Evolutionary conservation across 176 grass and related monocot genomes (phyloP).

Genomic region (Carex kokanica): DNA sequence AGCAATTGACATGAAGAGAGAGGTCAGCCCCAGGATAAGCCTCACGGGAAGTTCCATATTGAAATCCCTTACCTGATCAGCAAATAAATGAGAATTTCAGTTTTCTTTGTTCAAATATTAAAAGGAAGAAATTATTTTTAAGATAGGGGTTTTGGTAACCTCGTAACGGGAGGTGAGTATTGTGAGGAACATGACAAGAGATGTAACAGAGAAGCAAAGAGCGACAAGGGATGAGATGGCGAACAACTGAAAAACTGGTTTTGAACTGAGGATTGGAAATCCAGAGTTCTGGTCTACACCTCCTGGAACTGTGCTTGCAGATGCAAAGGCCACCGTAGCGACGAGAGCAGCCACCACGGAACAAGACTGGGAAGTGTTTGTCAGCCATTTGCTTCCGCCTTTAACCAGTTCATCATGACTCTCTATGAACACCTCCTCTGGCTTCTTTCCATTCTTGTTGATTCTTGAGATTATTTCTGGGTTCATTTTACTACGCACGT

Average conservation of each 20-base stretch:
- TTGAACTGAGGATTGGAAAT: neutral
- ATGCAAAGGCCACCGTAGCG: neutral
- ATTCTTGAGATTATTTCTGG: neutral
- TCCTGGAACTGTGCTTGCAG: neutral
- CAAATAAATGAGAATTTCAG: neutral
- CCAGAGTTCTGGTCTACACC: neutral
- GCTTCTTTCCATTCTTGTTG: neutral
- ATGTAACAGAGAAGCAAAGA: conserved; percentile 35
- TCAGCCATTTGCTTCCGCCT: neutral
- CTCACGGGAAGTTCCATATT: neutral
- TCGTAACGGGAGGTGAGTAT: conserved; percentile 21
- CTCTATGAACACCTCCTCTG: neutral
- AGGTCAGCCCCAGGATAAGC: conserved; percentile 12
- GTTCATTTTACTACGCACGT: neutral
- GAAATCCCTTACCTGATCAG: conserved; percentile 15
- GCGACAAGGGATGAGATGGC: conserved; percentile 17
- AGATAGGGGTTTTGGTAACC: neutral
- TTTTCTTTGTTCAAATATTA: neutral
- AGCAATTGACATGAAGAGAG: conserved; percentile 21
- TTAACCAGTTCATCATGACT: neutral
- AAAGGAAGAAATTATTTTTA: neutral
- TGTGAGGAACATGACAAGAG: conserved; percentile 27
- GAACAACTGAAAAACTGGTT: conserved; percentile 4
- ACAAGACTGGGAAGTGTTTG: neutral
- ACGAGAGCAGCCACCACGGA: neutral